A percentile compares a stretch with the other conserved stretches of the same genome.
phyloP scores from a whole-genome alignment of 371 early-diverging fungal species.

The Rhizomucor miehei region DNA sequence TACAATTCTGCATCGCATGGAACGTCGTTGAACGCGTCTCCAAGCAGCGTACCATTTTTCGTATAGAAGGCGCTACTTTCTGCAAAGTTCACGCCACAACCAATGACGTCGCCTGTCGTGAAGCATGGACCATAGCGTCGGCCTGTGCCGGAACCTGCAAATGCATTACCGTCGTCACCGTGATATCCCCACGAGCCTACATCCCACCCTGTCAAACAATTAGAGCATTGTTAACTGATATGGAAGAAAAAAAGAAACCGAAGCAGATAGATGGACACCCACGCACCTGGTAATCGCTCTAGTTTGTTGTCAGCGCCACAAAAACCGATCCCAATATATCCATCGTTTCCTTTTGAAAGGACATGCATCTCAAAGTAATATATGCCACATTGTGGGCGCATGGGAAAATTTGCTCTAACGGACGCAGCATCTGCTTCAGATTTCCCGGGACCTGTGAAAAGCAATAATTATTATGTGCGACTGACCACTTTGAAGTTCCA shows the following conservation, averaged over 20 bases:
- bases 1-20: slow-evolving; percentile 52
- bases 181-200: slow-evolving; percentile 83
- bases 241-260: background rate
- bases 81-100: slow-evolving; percentile 88
- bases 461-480: background rate
- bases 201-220: slow-evolving; percentile 66
- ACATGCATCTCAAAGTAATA: slow-evolving; percentile 88
- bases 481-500: background rate
- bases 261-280: too few species aligned
- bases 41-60: slow-evolving; percentile 85
- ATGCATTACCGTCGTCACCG: slow-evolving; percentile 89
- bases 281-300: slow-evolving; percentile 80
- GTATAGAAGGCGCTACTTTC: slow-evolving; percentile 79
- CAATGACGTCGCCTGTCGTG: slow-evolving; percentile 88
- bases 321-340: slow-evolving; percentile 90
- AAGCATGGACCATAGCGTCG: slow-evolving; percentile 85
- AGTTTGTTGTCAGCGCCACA: slow-evolving; percentile 53
- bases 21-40: slow-evolving; percentile 39
- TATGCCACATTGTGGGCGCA: slow-evolving; percentile 81
- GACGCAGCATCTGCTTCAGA: slow-evolving; percentile 80
- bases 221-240: background rate
- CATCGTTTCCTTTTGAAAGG: slow-evolving; percentile 83
- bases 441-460: slow-evolving; percentile 67
- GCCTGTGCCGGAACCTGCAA: slow-evolving; percentile 77
- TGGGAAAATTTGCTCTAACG: slow-evolving; percentile 77